These are phyloP conservation scores for Emergomyces orientalis DNA, from an alignment of 2,329 filamentous ascomycete species.

Conservation along the genomic window DNA sequence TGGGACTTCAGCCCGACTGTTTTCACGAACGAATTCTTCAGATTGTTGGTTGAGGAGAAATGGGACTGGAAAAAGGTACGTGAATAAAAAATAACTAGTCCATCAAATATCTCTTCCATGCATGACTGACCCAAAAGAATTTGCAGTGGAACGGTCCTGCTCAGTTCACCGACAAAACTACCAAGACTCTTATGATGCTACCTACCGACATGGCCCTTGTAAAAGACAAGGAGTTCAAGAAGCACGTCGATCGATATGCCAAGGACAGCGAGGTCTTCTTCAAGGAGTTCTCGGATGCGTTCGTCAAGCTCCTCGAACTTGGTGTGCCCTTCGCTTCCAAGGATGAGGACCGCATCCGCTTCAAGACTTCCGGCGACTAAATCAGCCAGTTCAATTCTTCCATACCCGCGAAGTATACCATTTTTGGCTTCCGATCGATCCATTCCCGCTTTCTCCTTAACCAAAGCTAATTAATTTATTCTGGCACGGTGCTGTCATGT, in stretches of 20 bases:
- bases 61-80: constrained; percentile 67
- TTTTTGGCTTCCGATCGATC: background rate
- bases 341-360: constrained; percentile 49
- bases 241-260: constrained; percentile 76
- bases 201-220: constrained; percentile 81
- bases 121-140: background rate
- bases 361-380: constrained; percentile 49
- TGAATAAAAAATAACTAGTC: background rate
- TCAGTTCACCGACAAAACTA: constrained; percentile 81
- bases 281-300: constrained; percentile 74
- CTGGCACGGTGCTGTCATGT: constrained; percentile 9
- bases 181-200: constrained; percentile 93
- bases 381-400: background rate
- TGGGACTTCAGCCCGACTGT: constrained; percentile 90
- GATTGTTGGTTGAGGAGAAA: constrained; percentile 79
- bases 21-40: constrained; percentile 91
- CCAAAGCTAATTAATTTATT: background rate
- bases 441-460: background rate
- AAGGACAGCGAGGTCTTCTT: constrained; percentile 89
- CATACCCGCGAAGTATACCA: background rate
- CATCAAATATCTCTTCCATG: background rate
- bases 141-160: constrained; percentile 70
- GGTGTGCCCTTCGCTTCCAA: constrained; percentile 76
- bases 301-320: constrained; percentile 80
- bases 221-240: constrained; percentile 77